Conservation (phyloP, 331 rosid genomes). For the Pyrus hybrid region DNA sequence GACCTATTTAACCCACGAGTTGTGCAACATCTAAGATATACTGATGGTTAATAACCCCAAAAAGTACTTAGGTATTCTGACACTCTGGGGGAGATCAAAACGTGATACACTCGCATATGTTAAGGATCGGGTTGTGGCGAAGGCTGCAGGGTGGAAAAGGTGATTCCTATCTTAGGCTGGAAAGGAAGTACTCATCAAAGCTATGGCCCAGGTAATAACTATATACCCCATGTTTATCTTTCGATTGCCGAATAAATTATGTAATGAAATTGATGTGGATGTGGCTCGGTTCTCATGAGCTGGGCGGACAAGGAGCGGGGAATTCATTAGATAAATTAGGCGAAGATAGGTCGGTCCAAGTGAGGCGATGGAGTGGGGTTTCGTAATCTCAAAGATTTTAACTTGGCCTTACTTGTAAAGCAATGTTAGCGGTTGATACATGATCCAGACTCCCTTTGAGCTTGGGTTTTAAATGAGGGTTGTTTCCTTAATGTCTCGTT, state of each 20-base stretch:
- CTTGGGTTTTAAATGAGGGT: rapidly evolving
- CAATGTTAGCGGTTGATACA: not conserved
- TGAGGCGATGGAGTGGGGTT: not conserved
- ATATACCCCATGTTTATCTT: no score
- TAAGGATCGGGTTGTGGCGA: rapidly evolving
- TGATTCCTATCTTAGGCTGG: no score
- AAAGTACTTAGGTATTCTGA: no score
- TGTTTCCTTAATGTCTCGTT: not conserved
- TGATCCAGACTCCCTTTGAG: not conserved
- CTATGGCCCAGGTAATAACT: rapidly evolving
- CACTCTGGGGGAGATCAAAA: no score
- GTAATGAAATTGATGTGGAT: rapidly evolving
- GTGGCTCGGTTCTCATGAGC: not conserved
- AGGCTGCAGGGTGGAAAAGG: no score
- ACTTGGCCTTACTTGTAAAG: not conserved
- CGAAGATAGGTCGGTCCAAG: rapidly evolving
- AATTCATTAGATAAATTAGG: not conserved
- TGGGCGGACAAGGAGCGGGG: no score
- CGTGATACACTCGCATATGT: no score
- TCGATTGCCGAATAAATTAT: not conserved
- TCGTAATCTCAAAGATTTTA: no score
- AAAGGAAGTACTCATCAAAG: not conserved
- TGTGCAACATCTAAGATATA: no score
- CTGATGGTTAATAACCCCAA: rapidly evolving
- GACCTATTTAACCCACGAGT: no score